A percentile compares a stretch with the other conserved stretches of the same genome.
phyloP scores from a whole-genome alignment of 169 alveolate genomes.

The Plasmodium inui region DNA sequence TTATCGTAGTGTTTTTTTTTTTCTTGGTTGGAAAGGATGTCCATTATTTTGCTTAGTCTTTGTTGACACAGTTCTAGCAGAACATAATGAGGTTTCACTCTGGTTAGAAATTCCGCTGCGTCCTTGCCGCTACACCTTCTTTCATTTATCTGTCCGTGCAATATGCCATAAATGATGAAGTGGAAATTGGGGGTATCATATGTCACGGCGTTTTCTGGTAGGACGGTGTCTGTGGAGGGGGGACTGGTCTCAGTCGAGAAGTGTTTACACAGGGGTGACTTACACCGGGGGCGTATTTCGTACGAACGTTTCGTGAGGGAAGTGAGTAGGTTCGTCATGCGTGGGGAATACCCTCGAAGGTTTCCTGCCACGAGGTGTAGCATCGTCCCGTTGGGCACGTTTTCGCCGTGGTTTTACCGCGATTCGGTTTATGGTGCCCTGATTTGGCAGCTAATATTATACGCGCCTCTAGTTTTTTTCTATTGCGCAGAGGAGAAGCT shows the following conservation, averaged over 20 bases:
- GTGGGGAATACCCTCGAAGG: not conserved
- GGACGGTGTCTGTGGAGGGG: not conserved
- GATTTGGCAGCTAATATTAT: not conserved
- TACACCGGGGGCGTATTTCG: not conserved
- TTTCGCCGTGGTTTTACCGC: not conserved
- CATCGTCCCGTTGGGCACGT: not conserved
- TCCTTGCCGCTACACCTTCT: constrained; percentile 61
- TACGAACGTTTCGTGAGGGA: not conserved
- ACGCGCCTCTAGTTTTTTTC: not conserved
- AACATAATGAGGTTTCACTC: constrained; percentile 39
- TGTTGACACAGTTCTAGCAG: constrained; percentile 54
- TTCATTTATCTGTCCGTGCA: constrained; percentile 53
- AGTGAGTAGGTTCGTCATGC: not conserved
- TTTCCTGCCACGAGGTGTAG: not conserved
- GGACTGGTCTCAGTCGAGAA: not conserved
- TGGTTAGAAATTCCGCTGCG: constrained; percentile 6
- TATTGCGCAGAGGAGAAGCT: not conserved
- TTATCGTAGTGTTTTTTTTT: constrained; percentile 5
- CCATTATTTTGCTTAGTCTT: constrained; percentile 38
- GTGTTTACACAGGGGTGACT: not conserved
- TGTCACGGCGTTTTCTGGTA: constrained; percentile 17
- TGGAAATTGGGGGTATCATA: constrained; percentile 26
- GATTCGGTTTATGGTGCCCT: not conserved
- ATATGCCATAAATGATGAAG: constrained; percentile 53
- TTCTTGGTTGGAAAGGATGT: constrained; percentile 6